phyloP scores from a whole-genome alignment of 306 rosid species.

The Pyrus bretschneideri region DNA sequence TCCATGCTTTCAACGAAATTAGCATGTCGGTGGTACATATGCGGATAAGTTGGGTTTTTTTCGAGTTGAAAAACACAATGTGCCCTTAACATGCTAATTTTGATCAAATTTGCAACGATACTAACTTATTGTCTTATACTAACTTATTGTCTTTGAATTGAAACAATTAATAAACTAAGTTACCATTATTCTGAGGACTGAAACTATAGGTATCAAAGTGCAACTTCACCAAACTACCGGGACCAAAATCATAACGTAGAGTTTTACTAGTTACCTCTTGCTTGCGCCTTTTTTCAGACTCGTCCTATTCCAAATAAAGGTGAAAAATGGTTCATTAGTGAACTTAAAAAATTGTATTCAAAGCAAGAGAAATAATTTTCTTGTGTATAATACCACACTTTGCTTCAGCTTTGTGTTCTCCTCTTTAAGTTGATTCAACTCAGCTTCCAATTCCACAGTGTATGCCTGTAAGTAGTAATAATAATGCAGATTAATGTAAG shows the following conservation, averaged over 20 bases:
- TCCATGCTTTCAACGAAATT: not conserved
- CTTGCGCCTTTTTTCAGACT: constrained; percentile 40
- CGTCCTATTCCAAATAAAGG: constrained; percentile 37
- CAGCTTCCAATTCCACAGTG: constrained; percentile 67
- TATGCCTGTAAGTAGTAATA: constrained; percentile 45
- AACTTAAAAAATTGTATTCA: not conserved
- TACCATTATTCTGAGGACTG: not conserved
- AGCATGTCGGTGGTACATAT: not conserved
- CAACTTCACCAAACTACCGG: not conserved
- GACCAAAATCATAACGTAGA: not conserved
- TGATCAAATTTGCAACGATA: not conserved
- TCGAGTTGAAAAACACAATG: not conserved
- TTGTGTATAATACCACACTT: constrained; percentile 33
- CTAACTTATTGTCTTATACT: not conserved
- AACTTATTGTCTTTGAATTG: not conserved
- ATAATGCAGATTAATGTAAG: not conserved
- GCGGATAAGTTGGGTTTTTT: not conserved
- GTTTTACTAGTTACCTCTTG: constrained; percentile 31
- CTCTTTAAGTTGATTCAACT: constrained; percentile 41
- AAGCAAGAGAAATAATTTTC: not conserved
- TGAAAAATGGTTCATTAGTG: not conserved
- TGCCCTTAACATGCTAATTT: no score
- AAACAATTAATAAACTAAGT: not conserved
- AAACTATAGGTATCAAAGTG: not conserved
- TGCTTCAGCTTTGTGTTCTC: constrained; percentile 56